A percentile compares a stretch with the other conserved stretches of the same genome.
phyloP scores from a whole-genome alignment of 2,329 filamentous ascomycete genomes.

The Neobulgaria alba region DNA sequence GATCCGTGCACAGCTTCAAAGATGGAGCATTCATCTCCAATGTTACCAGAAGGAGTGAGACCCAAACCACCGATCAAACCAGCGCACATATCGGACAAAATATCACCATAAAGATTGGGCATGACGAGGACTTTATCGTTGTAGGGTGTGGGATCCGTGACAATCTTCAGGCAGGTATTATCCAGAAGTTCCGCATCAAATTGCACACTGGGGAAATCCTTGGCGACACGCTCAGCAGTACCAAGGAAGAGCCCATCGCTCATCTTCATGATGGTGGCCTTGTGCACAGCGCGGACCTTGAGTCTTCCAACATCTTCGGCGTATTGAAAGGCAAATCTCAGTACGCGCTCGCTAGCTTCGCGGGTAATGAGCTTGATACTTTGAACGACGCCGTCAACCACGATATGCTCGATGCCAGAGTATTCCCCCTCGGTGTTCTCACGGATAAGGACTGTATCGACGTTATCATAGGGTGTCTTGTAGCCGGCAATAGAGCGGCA shows the following conservation, averaged over 20 bases:
- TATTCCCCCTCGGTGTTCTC: conserved; percentile 99
- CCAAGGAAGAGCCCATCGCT: conserved; percentile 95
- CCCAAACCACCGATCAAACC: conserved; percentile 96
- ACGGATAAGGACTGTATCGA: conserved; percentile 95
- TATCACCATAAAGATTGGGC: conserved; percentile 99
- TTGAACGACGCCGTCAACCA: conserved; percentile 96
- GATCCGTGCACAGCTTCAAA: conserved; percentile 99
- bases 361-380: conserved; percentile 99
- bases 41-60: conserved; percentile 95
- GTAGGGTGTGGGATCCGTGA: conserved; percentile 91
- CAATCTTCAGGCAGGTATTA: conserved; percentile 99
- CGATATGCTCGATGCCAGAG: conserved; percentile 97
- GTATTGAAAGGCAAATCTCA: conserved; percentile 97
- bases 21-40: conserved; percentile 97
- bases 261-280: conserved; percentile 99
- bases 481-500: conserved; percentile 95
- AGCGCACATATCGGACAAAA: conserved; percentile 98
- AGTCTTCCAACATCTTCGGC: conserved; percentile 86
- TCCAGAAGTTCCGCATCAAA: conserved; percentile 97
- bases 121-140: conserved; percentile 98
- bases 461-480: conserved; percentile 97
- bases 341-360: conserved; percentile 88
- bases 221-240: conserved; percentile 75
- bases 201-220: conserved; percentile 92
- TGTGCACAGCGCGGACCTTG: conserved; percentile 98